Evolutionary conservation across 495 filamentous ascomycete genomes (phyloP).

Genomic region (Penicillium atrosanguineum): DNA sequence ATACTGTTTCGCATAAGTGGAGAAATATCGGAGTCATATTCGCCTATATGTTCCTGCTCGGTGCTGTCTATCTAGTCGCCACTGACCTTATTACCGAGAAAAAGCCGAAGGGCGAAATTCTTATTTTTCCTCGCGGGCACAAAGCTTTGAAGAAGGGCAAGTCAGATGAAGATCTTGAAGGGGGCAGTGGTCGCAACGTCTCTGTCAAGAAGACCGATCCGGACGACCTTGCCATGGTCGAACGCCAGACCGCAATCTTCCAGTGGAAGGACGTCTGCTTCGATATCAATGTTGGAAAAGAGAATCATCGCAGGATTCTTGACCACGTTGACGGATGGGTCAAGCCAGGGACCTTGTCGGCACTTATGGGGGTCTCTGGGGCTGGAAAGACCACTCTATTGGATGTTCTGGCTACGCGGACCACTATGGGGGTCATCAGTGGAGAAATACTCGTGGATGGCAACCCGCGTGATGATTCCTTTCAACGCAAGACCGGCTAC

Average conservation of each 20-base stretch:
- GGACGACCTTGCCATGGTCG: slow-evolving; percentile 77
- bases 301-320: slow-evolving; percentile 57
- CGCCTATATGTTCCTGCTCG: slow-evolving; percentile 57
- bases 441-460: slow-evolving; percentile 54
- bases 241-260: slow-evolving; percentile 60
- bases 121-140: slow-evolving; percentile 40
- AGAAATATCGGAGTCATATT: slow-evolving; percentile 67
- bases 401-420: slow-evolving; percentile 56
- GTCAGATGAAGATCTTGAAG: slow-evolving; percentile 43
- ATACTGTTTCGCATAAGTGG: slow-evolving; percentile 65
- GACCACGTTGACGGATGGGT: slow-evolving; percentile 63
- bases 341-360: slow-evolving; percentile 62
- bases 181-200: slow-evolving; percentile 5
- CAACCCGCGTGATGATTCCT: slow-evolving; percentile 58
- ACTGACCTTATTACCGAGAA: slow-evolving; percentile 34
- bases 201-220: slow-evolving; percentile 60
- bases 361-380: slow-evolving; percentile 57
- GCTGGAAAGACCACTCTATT: slow-evolving; percentile 67
- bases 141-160: slow-evolving; percentile 41
- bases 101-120: slow-evolving; percentile 31
- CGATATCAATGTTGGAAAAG: slow-evolving; percentile 56
- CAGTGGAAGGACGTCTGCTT: slow-evolving; percentile 72
- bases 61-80: slow-evolving; percentile 34
- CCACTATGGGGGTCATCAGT: slow-evolving; percentile 47
- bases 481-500: slow-evolving; percentile 87